phyloP scores from a whole-genome alignment of 495 filamentous ascomycete species.

The Poronia punctata region DNA sequence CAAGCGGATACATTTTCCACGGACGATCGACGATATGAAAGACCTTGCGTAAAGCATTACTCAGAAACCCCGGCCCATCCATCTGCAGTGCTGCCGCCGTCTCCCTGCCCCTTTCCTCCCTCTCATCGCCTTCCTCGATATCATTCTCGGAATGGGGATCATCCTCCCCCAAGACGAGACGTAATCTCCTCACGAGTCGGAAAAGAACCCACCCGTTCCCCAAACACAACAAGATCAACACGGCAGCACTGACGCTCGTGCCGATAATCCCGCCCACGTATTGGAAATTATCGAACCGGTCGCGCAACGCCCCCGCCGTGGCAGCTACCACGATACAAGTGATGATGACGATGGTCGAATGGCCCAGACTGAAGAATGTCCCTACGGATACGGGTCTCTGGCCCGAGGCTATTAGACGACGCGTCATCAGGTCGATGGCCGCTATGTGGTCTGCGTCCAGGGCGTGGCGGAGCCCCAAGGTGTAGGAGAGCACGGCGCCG shows the following conservation, averaged over 20 bases:
- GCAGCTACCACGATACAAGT: conserved; percentile 90
- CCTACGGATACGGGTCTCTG: conserved; percentile 87
- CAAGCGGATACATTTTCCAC: conserved; percentile 97
- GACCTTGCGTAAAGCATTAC: conserved; percentile 61
- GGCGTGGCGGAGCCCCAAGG: conserved; percentile 85
- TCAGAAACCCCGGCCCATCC: conserved; percentile 70
- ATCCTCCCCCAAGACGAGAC: conserved; percentile 42
- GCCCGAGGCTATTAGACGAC: conserved; percentile 79
- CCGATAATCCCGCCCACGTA: conserved; percentile 83
- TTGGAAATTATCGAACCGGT: conserved; percentile 70
- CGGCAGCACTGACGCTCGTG: conserved; percentile 72
- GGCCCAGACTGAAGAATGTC: conserved; percentile 90
- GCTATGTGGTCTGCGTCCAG: conserved; percentile 96
- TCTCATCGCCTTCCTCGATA: conserved; percentile 11
- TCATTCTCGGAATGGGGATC: conserved; percentile 9
- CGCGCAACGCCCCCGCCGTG: conserved; percentile 72
- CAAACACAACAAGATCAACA: conserved; percentile 74
- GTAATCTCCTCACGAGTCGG: conserved; percentile 62
- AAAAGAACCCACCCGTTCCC: conserved; percentile 82
- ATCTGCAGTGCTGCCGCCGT: conserved; percentile 49
- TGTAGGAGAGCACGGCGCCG: conserved; percentile 78
- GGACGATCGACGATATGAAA: conserved; percentile 83
- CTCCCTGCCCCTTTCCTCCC: conserved; percentile 13
- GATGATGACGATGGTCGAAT: conserved; percentile 87
- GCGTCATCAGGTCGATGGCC: conserved; percentile 93